Evolutionary conservation across 2,329 filamentous ascomycete genomes (phyloP).

Genomic region (Scolecobasidium constrictum): DNA sequence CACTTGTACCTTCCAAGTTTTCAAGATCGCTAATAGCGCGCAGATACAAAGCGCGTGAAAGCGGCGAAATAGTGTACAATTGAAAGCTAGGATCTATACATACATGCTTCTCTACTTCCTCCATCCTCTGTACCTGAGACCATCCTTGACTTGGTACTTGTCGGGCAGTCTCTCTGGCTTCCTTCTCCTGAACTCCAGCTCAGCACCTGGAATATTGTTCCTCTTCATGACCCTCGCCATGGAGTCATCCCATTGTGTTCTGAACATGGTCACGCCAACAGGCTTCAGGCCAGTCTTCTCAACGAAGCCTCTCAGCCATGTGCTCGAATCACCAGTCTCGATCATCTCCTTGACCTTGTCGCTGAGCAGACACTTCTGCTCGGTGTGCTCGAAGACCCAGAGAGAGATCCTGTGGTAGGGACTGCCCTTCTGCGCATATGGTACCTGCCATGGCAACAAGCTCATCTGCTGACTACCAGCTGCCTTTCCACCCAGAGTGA

Average conservation of each 20-base stretch:
- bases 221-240: slow-evolving; percentile 82
- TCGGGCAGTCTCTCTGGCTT: slow-evolving; percentile 55
- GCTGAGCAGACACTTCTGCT: slow-evolving; percentile 29
- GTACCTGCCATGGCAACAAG: slow-evolving; percentile 62
- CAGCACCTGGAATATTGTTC: slow-evolving; percentile 60
- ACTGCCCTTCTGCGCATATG: slow-evolving; percentile 78
- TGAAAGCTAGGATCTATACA: too few species aligned
- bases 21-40: too few species aligned
- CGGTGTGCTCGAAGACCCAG: slow-evolving; percentile 70
- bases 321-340: slow-evolving; percentile 24
- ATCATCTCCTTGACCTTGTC: slow-evolving; percentile 64
- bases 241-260: slow-evolving; percentile 77
- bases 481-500: slow-evolving; percentile 21
- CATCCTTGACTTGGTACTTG: slow-evolving; percentile 45
- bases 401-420: slow-evolving; percentile 84
- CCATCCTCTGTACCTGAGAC: slow-evolving; percentile 26
- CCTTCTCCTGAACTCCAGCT: slow-evolving; percentile 76
- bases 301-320: slow-evolving; percentile 65
- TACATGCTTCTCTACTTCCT: slow-evolving; percentile 5
- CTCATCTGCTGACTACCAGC: slow-evolving; percentile 17
- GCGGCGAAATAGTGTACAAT: too few species aligned
- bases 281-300: slow-evolving; percentile 50
- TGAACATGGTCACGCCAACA: slow-evolving; percentile 80
- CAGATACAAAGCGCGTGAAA: too few species aligned
- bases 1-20: too few species aligned